These are phyloP conservation scores for Omphalotus guepiniiformis DNA, from an alignment of 768 basidiomycete species.

Conservation along the genomic window DNA sequence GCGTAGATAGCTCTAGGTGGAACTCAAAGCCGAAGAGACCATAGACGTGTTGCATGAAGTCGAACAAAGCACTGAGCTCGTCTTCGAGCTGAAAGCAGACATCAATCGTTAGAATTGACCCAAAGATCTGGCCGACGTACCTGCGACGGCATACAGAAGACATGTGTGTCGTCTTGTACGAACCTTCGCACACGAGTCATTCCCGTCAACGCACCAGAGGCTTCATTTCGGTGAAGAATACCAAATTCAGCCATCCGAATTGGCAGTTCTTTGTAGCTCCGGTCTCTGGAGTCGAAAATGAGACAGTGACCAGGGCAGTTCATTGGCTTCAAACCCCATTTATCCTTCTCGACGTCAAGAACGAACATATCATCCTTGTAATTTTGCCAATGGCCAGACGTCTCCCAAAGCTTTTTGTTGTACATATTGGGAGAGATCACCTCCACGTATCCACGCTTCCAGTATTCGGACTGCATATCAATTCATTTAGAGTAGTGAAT, in stretches of 20 bases:
- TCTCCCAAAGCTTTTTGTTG: constrained; percentile 95
- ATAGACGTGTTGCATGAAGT: constrained; percentile 94
- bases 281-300: constrained; percentile 91
- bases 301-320: constrained; percentile 98
- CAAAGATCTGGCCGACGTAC: constrained; percentile 29
- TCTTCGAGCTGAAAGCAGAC: constrained; percentile 59
- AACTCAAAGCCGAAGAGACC: constrained; percentile 94
- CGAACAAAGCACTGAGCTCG: constrained; percentile 84
- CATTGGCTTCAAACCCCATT: constrained; percentile 97
- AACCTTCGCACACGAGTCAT: constrained; percentile 92
- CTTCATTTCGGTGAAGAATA: constrained; percentile 95
- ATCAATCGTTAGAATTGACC: background rate
- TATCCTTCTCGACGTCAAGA: constrained; percentile 93
- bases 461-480: constrained; percentile 79
- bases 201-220: constrained; percentile 89
- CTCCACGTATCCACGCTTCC: constrained; percentile 94
- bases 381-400: constrained; percentile 97
- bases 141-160: constrained; percentile 95
- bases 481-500: background rate
- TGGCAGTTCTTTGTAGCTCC: constrained; percentile 92
- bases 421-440: constrained; percentile 99
- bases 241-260: constrained; percentile 99
- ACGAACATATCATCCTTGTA: constrained; percentile 98
- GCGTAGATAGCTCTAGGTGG: constrained; percentile 90
- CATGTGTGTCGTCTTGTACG: constrained; percentile 97